Conservation (phyloP, 305 asterid genomes). For the Solanum hybrid region DNA sequence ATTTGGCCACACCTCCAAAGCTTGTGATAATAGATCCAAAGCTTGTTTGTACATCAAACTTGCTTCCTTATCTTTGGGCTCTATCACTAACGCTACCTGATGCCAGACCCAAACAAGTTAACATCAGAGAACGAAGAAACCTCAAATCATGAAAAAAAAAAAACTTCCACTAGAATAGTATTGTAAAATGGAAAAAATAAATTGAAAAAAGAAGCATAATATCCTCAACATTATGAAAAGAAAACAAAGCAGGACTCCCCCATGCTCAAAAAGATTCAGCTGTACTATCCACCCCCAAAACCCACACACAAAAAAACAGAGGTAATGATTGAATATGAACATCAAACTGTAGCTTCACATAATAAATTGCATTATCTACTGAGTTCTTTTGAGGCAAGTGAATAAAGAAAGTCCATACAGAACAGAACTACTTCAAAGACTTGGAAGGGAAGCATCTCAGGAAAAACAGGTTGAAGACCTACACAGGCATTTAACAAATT, state of each 20-base stretch:
- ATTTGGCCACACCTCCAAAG: slow-evolving; percentile 99
- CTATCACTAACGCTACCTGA: slow-evolving; percentile 95
- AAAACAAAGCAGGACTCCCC: background rate
- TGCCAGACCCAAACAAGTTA: slow-evolving; percentile 8
- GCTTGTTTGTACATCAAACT: slow-evolving; percentile 98
- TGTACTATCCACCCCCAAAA: background rate
- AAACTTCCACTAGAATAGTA: background rate
- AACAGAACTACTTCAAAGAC: background rate
- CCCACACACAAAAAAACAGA: background rate
- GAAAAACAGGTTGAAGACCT: background rate
- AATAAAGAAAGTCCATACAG: background rate
- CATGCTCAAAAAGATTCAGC: background rate
- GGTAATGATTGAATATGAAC: background rate
- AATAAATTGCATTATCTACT: background rate
- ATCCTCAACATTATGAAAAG: background rate
- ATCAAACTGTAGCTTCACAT: background rate
- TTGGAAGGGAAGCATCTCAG: background rate
- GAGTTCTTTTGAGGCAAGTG: background rate
- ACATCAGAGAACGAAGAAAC: background rate
- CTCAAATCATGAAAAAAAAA: background rate
- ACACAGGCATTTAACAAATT: background rate
- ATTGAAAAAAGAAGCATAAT: background rate
- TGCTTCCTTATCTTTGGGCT: slow-evolving; percentile 98
- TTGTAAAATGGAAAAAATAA: background rate
- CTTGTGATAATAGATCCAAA: slow-evolving; percentile 89